Evolutionary conservation across 2,329 filamentous ascomycete species (phyloP), one percentile per base, ranked within the genome.

Genomic region (Cladosporium oxysporum): DNA sequence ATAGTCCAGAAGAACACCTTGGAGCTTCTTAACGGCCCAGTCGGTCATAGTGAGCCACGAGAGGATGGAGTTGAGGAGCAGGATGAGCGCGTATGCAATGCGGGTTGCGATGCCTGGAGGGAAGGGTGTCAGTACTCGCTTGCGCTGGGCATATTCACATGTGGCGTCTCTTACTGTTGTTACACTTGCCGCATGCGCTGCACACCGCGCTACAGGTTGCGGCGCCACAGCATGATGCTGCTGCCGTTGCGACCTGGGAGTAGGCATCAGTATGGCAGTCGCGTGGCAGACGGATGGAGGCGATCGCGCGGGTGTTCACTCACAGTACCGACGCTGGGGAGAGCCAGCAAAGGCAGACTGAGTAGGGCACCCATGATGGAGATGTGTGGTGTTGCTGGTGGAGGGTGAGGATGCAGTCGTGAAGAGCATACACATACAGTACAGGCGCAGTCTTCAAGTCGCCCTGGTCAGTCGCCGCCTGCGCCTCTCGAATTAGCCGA

Each of bases 11-110:
- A 92, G 95, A 64, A 98, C 84, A 70, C 96, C 88, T 80, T 98
- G 89, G 6, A 99, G 85, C 78, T 98, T 98, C 75, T 97, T 92
- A 76, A 99, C 91, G 37, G 95, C 95, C 95, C 95, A 99, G 62
- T 93, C 92, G 26, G 95, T 99, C 81, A 99, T 92, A 92, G 98
- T 97, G 72, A 99, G 92, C 95, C 95, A 99, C 41, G 95, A 94
- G 61, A 98, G 79, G 70, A 98, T 97, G 66, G 94, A 97, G 85
- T 99, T 99, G 79, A 98, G 82, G 71, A 99, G 88, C 64, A 99
- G 91, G 69, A 99, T 90, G 75, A 98, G 87, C 70, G 95, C 76
- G 73, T 78, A 78, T 75, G 91, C 94, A 81, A 98, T 96, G 83
- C 95, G 92, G 71, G 95, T 99, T 65, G 93, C 93, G 81, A 98